A percentile compares a stretch with the other conserved stretches of the same genome.
Conservation (phyloP, 495 filamentous ascomycete species). For the Hypoxylon cercidicola region DNA sequence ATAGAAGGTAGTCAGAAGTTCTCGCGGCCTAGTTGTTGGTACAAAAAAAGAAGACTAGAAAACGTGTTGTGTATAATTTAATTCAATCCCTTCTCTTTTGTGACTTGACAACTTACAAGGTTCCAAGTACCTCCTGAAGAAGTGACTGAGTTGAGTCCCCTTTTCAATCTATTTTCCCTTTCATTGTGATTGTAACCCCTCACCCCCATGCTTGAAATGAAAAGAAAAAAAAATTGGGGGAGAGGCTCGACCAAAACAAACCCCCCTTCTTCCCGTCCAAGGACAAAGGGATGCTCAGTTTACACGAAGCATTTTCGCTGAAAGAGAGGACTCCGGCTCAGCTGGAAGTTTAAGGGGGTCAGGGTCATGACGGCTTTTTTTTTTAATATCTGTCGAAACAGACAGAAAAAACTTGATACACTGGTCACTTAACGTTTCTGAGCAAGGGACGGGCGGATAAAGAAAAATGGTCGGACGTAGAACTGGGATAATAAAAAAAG, state of each 20-base stretch:
- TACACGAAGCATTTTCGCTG: conserved; percentile 17
- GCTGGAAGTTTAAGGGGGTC: conserved; percentile 6
- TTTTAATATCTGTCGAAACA: conserved; percentile 41
- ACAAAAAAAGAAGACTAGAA: too few relatives aligned
- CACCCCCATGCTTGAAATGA: too few relatives aligned
- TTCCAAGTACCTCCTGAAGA: too few relatives aligned
- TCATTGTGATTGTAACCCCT: too few relatives aligned
- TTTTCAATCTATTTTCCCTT: too few relatives aligned
- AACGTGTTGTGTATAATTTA: too few relatives aligned
- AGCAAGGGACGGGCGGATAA: conserved; percentile 1
- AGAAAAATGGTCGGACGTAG: not conserved
- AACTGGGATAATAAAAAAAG: conserved; percentile 10
- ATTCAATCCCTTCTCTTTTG: too few relatives aligned
- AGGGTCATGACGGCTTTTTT: not conserved
- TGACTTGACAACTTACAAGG: too few relatives aligned
- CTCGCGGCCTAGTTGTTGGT: too few relatives aligned
- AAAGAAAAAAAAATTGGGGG: too few relatives aligned
- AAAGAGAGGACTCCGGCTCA: conserved; percentile 10
- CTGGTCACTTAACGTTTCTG: conserved; percentile 1
- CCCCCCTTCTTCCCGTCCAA: conserved; percentile 3
- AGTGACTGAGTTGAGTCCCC: too few relatives aligned
- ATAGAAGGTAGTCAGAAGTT: too few relatives aligned
- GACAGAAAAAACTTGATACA: conserved; percentile 20
- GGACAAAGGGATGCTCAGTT: conserved; percentile 33
- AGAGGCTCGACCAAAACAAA: conserved; percentile 15